Percentiles rank a stretch among this genome's conserved stretches.
These are phyloP conservation scores for Umbelopsis isabellina DNA, from an alignment of 192 early-diverging fungal genomes.

Conservation along the genomic window DNA sequence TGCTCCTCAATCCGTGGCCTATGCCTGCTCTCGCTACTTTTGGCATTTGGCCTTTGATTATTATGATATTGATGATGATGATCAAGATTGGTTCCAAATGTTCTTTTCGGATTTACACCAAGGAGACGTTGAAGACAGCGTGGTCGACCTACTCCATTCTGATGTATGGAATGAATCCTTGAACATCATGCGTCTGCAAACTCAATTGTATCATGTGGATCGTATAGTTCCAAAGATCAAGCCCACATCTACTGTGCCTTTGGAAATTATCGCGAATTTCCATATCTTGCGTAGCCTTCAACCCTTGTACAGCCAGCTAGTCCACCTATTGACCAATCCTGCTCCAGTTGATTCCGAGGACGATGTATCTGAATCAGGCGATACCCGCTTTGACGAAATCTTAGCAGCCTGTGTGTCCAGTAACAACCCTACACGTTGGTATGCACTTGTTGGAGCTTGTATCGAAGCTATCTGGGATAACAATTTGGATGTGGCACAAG, in stretches of 20 bases:
- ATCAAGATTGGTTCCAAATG: slow-evolving; percentile 24
- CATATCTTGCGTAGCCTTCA: slow-evolving; percentile 36
- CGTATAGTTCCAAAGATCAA: background rate
- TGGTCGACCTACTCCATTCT: slow-evolving; percentile 27
- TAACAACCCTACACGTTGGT: slow-evolving; percentile 29
- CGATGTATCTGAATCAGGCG: slow-evolving; percentile 25
- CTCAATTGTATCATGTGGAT: slow-evolving; percentile 16
- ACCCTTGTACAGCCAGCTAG: slow-evolving; percentile 25
- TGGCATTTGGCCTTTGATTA: slow-evolving; percentile 34
- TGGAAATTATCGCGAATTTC: slow-evolving; percentile 36
- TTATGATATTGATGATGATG: slow-evolving; percentile 33
- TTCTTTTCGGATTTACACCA: slow-evolving; percentile 33
- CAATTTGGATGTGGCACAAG: slow-evolving; percentile 25
- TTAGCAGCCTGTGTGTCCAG: slow-evolving; percentile 8
- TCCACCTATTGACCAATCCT: slow-evolving; percentile 25
- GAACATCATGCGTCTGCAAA: slow-evolving; percentile 34
- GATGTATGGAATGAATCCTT: slow-evolving; percentile 37
- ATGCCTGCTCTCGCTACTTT: slow-evolving; percentile 28
- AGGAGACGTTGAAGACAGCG: slow-evolving; percentile 38
- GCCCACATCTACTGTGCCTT: slow-evolving; percentile 23
- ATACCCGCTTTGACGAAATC: slow-evolving; percentile 31
- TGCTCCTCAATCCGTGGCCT: slow-evolving; percentile 22
- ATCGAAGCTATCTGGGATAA: slow-evolving; percentile 40
- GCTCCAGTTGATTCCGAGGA: background rate
- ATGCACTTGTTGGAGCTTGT: slow-evolving; percentile 35